A percentile compares a stretch with the other conserved stretches of the same genome.
Evolutionary conservation across 306 rosid genomes (phyloP).

Genomic region (Medicago ruthenica): DNA sequence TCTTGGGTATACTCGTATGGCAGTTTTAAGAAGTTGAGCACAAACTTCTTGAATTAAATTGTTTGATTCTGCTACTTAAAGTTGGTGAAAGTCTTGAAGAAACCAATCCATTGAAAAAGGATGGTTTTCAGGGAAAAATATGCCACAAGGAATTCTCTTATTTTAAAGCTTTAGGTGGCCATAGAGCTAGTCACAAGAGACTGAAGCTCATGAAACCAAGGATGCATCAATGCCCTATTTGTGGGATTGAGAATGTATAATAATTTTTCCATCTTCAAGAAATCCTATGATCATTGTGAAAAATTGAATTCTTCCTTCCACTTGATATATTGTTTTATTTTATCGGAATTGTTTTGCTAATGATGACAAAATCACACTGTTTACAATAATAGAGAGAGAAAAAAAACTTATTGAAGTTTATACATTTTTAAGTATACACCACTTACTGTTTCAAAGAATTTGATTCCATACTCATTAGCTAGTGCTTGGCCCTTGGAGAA

Average conservation of each 20-base stretch:
- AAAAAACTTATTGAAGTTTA: constrained; percentile 25
- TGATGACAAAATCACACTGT: constrained; percentile 36
- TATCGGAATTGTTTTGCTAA: not conserved
- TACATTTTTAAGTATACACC: constrained; percentile 18
- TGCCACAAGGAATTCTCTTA: constrained; percentile 65
- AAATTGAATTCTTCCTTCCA: constrained; percentile 47
- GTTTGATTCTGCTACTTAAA: constrained; percentile 59
- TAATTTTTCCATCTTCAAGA: constrained; percentile 49
- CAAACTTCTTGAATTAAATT: constrained; percentile 40
- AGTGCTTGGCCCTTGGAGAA: constrained; percentile 96
- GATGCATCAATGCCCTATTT: constrained; percentile 53
- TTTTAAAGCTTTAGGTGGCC: constrained; percentile 87
- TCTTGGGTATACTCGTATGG: too few species aligned
- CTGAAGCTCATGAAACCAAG: constrained; percentile 50
- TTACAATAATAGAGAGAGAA: not conserved
- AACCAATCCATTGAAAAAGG: not conserved
- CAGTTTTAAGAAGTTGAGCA: too few species aligned
- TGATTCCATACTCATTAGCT: constrained; percentile 94
- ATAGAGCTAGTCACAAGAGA: constrained; percentile 57
- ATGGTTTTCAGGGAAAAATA: constrained; percentile 71
- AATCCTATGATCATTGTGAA: constrained; percentile 33
- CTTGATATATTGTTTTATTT: not conserved
- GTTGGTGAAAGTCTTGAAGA: constrained; percentile 46
- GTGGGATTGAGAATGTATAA: constrained; percentile 79
- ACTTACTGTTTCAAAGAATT: too few species aligned